Evolutionary conservation across 345 rosid genomes (phyloP), one percentile per base, ranked within the genome.

Genomic region (Bruguiera gymnorhiza): DNA sequence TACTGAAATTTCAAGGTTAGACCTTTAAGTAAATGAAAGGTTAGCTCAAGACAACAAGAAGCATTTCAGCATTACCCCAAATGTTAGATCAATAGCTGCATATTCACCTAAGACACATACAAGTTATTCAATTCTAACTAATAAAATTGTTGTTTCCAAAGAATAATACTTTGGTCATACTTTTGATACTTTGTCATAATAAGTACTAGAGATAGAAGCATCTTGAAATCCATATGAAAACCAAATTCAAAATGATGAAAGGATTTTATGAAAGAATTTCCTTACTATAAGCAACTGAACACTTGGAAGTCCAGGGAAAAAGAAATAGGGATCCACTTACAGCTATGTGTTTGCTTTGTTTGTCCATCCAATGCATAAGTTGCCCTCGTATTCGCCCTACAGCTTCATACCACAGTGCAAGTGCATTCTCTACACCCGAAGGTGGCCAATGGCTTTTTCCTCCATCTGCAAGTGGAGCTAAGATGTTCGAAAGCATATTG

Each of bases 361-460:
- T 95, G 71, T 95, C 99, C 97, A 95, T 88, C 99, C 99, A 95
- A 74, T 87, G 86, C 65, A 89, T 78, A 70, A 92, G 97, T 69
- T 85, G 89, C 70, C 69, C 82, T 76, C 97, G 88, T 73, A 95
- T 89, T 72, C 92, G 90, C 66, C 93, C 96, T 71, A 95, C 97
- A 70, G 99, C 99, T 71, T 95, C 99, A 78, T 87, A 88, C 97
- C 99, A 95, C 70, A 95, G 79, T 48, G 87, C 83, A 70, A 95
- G 88, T 30, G 98, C 97, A 81, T 89, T 89, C 71, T 91, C 96
- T 63, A 91, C 93, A 71, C 92, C 97, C 67, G 82, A 80, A 74
- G 99, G 99, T 57, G 99, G 99, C 99, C 99, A 95, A 68, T 86
- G 99, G 82, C 86, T 78, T 83, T 90, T 95, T 63, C 97, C 97